A percentile compares a stretch with the other conserved stretches of the same genome.
Evolutionary conservation across 768 basidiomycete species (phyloP).

Genomic region (Hydnomerulius pinastri): DNA sequence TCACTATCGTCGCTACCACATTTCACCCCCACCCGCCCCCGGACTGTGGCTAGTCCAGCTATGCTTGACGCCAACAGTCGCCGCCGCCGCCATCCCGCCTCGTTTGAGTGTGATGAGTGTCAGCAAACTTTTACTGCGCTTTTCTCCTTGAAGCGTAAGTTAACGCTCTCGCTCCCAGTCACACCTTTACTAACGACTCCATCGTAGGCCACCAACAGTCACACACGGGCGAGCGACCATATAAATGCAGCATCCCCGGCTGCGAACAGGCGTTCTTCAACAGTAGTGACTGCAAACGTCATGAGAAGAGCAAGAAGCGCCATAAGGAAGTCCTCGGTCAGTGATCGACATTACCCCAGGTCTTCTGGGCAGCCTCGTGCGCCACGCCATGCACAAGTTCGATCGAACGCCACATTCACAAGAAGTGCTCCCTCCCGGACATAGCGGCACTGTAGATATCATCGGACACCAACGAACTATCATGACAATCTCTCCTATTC

Average conservation of each 20-base stretch:
- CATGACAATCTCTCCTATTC: conserved; percentile 5
- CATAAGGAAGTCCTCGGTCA: conserved; percentile 20
- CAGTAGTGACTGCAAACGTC: conserved; percentile 35
- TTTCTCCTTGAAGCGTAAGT: conserved; percentile 36
- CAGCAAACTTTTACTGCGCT: conserved; percentile 29
- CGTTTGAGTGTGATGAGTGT: conserved; percentile 18
- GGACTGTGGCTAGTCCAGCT: conserved; percentile 31
- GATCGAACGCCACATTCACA: conserved; percentile 20
- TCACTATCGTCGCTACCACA: conserved; percentile 11
- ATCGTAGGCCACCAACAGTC: conserved; percentile 30
- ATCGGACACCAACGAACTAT: neutral
- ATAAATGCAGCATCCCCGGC: conserved; percentile 24
- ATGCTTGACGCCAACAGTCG: conserved; percentile 34
- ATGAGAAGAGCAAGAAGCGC: conserved; percentile 35
- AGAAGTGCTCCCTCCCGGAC: neutral
- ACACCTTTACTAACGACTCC: conserved; percentile 7
- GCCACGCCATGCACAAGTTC: conserved; percentile 6
- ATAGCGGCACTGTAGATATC: neutral
- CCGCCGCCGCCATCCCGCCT: conserved; percentile 31
- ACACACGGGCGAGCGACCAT: conserved; percentile 29
- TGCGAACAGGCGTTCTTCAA: conserved; percentile 32
- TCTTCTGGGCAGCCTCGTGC: conserved; percentile 2
- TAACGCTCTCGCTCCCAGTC: neutral
- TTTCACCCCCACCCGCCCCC: conserved; percentile 8
- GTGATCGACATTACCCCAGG: conserved; percentile 13